Percentiles rank a stretch among this genome's conserved stretches.
Conservation (phyloP, 2,329 filamentous ascomycete genomes). For the Xylariales sp. region DNA sequence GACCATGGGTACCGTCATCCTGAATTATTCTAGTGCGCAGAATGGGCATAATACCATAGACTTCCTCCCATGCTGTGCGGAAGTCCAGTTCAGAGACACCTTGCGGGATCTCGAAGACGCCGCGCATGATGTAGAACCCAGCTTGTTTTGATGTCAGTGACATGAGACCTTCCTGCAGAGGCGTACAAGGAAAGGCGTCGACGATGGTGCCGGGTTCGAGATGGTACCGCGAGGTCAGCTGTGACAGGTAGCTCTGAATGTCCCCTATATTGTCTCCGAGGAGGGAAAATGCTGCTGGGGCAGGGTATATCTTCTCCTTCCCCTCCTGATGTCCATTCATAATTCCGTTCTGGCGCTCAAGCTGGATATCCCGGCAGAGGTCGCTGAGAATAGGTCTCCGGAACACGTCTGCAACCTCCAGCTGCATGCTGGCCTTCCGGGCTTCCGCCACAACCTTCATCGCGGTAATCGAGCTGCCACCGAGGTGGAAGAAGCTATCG, state of each 20-base stretch:
- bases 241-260: no score
- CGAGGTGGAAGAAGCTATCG: slow-evolving; percentile 1
- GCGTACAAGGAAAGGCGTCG: slow-evolving; percentile 9
- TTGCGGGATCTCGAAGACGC: slow-evolving; percentile 7
- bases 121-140: slow-evolving; percentile 21
- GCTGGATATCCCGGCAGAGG: no score
- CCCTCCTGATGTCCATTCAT: no score
- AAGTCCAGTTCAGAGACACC: slow-evolving; percentile 6
- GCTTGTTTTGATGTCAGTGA: slow-evolving; percentile 15
- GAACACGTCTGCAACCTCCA: slow-evolving; percentile 6
- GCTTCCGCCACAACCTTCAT: slow-evolving; percentile 18
- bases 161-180: slow-evolving; percentile 23
- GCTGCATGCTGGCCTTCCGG: neutral
- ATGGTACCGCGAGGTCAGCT: no score
- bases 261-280: no score
- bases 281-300: no score
- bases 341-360: no score
- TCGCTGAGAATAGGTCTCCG: no score
- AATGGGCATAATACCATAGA: slow-evolving; percentile 8
- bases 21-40: slow-evolving; percentile 16
- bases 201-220: no score
- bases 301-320: no score
- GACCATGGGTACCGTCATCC: slow-evolving; percentile 1
- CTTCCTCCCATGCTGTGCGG: slow-evolving; percentile 10
- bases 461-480: slow-evolving; percentile 8